Conservation (phyloP, 495 filamentous ascomycete species). For the Ascodesmis nigricans region DNA sequence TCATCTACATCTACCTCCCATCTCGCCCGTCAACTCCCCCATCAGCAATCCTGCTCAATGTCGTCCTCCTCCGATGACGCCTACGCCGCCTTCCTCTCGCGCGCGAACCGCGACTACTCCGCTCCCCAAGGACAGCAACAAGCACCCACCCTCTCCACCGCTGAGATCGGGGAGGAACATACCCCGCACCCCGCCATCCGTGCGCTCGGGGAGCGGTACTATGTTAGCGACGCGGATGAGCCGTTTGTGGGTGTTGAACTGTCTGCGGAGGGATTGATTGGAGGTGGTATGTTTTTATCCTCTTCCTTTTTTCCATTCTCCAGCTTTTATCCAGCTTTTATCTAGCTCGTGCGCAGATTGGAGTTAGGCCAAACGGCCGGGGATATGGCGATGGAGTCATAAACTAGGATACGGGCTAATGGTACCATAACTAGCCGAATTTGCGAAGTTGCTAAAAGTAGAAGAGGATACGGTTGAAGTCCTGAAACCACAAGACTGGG, state of each 20-base stretch:
- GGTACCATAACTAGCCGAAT: conserved; percentile 20
- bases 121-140: not conserved
- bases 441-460: conserved; percentile 23
- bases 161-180: too few relatives aligned
- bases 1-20: too few relatives aligned
- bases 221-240: conserved; percentile 42
- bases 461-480: conserved; percentile 12
- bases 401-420: not conserved
- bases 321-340: conserved; percentile 1
- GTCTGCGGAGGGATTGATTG: conserved; percentile 25
- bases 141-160: too few relatives aligned
- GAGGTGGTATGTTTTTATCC: conserved; percentile 22
- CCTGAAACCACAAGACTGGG: conserved; percentile 25
- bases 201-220: conserved; percentile 24
- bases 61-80: not conserved
- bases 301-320: conserved; percentile 5
- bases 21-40: too few relatives aligned
- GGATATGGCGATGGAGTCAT: not conserved
- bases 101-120: not conserved
- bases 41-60: too few relatives aligned
- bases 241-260: conserved; percentile 39
- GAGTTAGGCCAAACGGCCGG: not conserved
- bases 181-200: conserved; percentile 10
- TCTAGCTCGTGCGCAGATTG: not conserved
- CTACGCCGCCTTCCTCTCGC: not conserved